Evolutionary conservation across 1,284 basidiomycete species (phyloP).

Genomic region (Peniophora sp.): DNA sequence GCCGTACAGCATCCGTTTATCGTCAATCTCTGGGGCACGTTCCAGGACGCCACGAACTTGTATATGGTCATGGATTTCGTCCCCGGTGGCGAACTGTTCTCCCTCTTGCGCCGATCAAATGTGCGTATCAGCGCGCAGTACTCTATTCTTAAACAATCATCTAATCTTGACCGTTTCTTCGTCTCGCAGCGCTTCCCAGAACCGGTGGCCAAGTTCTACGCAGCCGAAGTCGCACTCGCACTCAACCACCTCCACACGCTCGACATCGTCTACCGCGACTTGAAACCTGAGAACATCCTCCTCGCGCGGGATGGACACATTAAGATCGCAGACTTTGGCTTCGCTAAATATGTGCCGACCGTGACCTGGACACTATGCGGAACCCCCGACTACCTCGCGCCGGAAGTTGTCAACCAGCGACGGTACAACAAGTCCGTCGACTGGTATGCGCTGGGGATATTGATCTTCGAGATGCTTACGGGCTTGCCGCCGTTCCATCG

Average conservation of each 20-base stretch:
- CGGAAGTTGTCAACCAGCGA: conserved; percentile 84
- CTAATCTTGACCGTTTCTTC: not conserved
- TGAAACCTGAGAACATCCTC: conserved; percentile 97
- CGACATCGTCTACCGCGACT: conserved; percentile 94
- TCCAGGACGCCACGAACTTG: conserved; percentile 88
- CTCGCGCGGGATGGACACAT: conserved; percentile 93
- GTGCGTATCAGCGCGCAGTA: conserved; percentile 36
- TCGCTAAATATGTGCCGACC: conserved; percentile 86
- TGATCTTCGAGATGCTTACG: conserved; percentile 96
- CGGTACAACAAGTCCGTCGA: conserved; percentile 98
- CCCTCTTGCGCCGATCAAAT: conserved; percentile 81
- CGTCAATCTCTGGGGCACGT: conserved; percentile 97
- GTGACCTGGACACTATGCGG: conserved; percentile 98
- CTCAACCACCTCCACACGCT: conserved; percentile 88
- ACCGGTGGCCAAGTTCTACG: conserved; percentile 98
- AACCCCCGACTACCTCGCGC: conserved; percentile 94
- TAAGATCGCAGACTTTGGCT: conserved; percentile 98
- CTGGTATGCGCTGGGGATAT: conserved; percentile 97
- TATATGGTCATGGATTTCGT: conserved; percentile 99
- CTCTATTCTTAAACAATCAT: not conserved
- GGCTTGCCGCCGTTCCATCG: conserved; percentile 77
- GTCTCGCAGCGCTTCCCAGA: conserved; percentile 86
- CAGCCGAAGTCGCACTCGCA: conserved; percentile 93
- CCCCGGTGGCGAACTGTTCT: conserved; percentile 94
- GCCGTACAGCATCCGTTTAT: conserved; percentile 93